Evolutionary conservation across 371 early-diverging fungal genomes (phyloP).

Genomic region (Circinella umbellata): DNA sequence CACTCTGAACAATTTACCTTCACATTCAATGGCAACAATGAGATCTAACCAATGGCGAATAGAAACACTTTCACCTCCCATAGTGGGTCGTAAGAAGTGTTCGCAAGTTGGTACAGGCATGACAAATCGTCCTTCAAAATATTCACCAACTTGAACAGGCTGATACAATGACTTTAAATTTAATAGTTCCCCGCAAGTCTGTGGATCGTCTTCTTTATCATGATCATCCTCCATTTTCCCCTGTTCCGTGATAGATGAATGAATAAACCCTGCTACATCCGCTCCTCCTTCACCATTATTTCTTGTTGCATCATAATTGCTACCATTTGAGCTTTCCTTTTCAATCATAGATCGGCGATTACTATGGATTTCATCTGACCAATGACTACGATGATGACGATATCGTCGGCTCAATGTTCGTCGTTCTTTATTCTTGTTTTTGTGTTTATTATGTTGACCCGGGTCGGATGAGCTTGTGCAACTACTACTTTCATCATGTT

Average conservation of each 20-base stretch:
- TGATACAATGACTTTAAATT: constrained; percentile 42
- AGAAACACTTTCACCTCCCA: constrained; percentile 27
- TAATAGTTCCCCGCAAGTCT: constrained; percentile 13
- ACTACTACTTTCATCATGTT: constrained; percentile 20
- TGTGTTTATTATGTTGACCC: background rate
- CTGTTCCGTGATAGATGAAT: background rate
- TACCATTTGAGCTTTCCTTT: background rate
- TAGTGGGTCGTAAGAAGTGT: constrained; percentile 35
- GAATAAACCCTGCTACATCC: background rate
- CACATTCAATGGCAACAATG: constrained; percentile 27
- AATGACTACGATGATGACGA: constrained; percentile 14
- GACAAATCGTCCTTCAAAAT: constrained; percentile 44
- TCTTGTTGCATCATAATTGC: background rate
- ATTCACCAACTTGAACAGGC: constrained; percentile 34
- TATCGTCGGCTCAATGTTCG: constrained; percentile 9
- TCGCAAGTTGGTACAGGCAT: constrained; percentile 43
- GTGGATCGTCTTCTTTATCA: constrained; percentile 5
- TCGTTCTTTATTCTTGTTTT: background rate
- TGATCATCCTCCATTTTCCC: background rate
- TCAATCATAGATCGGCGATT: background rate
- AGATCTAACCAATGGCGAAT: constrained; percentile 42
- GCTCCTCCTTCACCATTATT: too few relatives aligned
- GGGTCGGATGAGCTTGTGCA: background rate
- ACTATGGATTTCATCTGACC: constrained; percentile 11
- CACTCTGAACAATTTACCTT: constrained; percentile 31